phyloP scores from a whole-genome alignment of 495 filamentous ascomycete species.

The Aspergillus homomorphus region DNA sequence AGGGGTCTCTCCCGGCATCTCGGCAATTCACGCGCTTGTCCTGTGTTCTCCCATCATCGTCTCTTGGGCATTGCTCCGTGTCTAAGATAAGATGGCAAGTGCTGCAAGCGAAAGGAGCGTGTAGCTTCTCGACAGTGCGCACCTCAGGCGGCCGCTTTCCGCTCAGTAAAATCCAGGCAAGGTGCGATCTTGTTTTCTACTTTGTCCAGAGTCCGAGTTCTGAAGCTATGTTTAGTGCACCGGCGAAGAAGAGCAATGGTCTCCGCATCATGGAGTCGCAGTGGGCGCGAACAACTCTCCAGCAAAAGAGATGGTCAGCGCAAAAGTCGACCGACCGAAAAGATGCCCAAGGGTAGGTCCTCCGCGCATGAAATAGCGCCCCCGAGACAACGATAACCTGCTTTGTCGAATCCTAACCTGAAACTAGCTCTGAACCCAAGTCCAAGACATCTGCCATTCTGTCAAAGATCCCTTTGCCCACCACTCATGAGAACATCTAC shows the following conservation, averaged over 20 bases:
- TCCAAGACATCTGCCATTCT: conserved; percentile 38
- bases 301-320: conserved; percentile 26
- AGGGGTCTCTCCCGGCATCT: conserved; percentile 10
- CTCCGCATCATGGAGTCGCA: neutral
- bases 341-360: conserved; percentile 22
- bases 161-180: neutral
- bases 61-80: neutral
- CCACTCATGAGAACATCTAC: conserved; percentile 85
- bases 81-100: conserved; percentile 9
- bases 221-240: neutral
- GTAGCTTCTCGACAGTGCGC: conserved; percentile 11
- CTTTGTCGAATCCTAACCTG: conserved; percentile 3
- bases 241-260: conserved; percentile 4
- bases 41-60: neutral
- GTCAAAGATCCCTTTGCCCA: conserved; percentile 47
- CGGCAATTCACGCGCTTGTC: conserved; percentile 6
- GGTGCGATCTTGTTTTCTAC: neutral
- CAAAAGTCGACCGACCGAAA: conserved; percentile 23
- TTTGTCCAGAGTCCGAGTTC: neutral
- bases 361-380: neutral
- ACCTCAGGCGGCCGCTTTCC: conserved; percentile 4
- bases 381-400: neutral
- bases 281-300: conserved; percentile 9
- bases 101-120: neutral
- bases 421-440: conserved; percentile 12